Conservation (phyloP, 306 rosid genomes). For the Luffa acutangula region DNA sequence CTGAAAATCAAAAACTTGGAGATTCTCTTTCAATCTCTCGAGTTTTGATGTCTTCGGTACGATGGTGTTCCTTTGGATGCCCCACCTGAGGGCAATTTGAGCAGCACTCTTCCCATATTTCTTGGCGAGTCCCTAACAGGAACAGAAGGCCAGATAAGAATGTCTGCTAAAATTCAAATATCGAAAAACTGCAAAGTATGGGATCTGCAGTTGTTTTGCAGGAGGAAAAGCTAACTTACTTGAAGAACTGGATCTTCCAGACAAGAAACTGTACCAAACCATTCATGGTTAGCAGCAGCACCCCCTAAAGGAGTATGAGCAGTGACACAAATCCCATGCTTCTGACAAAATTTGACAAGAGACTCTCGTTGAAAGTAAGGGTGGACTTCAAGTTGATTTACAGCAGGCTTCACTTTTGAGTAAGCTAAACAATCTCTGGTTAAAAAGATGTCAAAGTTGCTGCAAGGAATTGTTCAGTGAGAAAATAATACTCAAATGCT, state of each 20-base stretch:
- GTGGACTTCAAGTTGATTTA: slow-evolving; percentile 88
- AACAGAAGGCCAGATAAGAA: slow-evolving; percentile 7
- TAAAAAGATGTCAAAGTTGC: slow-evolving; percentile 81
- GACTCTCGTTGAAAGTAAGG: slow-evolving; percentile 92
- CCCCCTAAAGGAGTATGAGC: slow-evolving; percentile 97
- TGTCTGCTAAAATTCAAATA: background rate
- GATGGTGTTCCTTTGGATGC: slow-evolving; percentile 53
- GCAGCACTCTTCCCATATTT: slow-evolving; percentile 59
- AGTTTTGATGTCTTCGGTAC: slow-evolving; percentile 76
- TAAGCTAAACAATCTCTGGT: slow-evolving; percentile 88
- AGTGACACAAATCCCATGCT: slow-evolving; percentile 72
- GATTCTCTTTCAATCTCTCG: slow-evolving; percentile 74
- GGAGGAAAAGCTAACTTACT: slow-evolving; percentile 27
- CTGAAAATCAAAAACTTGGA: slow-evolving; percentile 58
- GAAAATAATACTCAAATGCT: slow-evolving; percentile 12
- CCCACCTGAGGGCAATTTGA: slow-evolving; percentile 77
- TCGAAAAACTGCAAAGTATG: background rate
- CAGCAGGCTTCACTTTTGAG: slow-evolving; percentile 91
- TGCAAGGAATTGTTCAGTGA: slow-evolving; percentile 43
- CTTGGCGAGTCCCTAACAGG: slow-evolving; percentile 49
- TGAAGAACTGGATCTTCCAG: slow-evolving; percentile 65
- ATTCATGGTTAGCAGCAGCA: slow-evolving; percentile 65
- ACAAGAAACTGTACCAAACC: slow-evolving; percentile 73
- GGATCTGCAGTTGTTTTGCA: background rate
- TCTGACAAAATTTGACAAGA: slow-evolving; percentile 73